Percentiles rank a stretch among this genome's conserved stretches.
Evolutionary conservation across 2,329 filamentous ascomycete genomes (phyloP).

Genomic region (Dryadomyces sulphureus): DNA sequence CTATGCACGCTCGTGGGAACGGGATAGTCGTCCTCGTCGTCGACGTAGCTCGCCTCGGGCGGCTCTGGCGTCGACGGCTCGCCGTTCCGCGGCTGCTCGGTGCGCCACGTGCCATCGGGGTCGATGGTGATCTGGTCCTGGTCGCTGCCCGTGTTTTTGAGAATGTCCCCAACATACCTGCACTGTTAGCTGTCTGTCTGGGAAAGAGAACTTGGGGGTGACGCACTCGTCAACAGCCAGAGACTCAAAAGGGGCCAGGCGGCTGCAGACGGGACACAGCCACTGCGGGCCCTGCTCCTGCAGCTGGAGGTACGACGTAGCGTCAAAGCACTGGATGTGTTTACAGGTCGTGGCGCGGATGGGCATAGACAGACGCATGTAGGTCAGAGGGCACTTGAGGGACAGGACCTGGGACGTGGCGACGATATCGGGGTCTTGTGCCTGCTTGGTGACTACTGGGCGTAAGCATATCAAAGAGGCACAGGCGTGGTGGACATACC

Average conservation of each 20-base stretch:
- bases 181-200: conserved; percentile 10
- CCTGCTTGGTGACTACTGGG: conserved; percentile 56
- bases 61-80: conserved; percentile 5
- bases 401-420: conserved; percentile 81
- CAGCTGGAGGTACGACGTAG: conserved; percentile 76
- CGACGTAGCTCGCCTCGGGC: conserved; percentile 12
- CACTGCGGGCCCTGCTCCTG: conserved; percentile 95
- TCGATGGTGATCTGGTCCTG: conserved; percentile 83
- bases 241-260: conserved; percentile 62
- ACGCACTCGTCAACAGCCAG: conserved; percentile 76
- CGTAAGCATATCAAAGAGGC: not conserved
- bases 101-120: conserved; percentile 64
- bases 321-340: conserved; percentile 93
- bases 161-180: conserved; percentile 77
- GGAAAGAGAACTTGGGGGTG: not conserved
- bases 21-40: conserved; percentile 32
- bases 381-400: conserved; percentile 83
- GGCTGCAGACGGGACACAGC: conserved; percentile 91
- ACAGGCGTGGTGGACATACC: conserved; percentile 36
- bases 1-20: not conserved
- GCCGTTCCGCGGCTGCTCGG: conserved; percentile 13
- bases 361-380: conserved; percentile 64
- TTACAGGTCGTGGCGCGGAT: conserved; percentile 67
- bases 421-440: conserved; percentile 77
- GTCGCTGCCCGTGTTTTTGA: conserved; percentile 54